Base-by-base conservation (phyloP, 2,329 filamentous ascomycete species). In the Phyllosticta paracitricarpa region DNA sequence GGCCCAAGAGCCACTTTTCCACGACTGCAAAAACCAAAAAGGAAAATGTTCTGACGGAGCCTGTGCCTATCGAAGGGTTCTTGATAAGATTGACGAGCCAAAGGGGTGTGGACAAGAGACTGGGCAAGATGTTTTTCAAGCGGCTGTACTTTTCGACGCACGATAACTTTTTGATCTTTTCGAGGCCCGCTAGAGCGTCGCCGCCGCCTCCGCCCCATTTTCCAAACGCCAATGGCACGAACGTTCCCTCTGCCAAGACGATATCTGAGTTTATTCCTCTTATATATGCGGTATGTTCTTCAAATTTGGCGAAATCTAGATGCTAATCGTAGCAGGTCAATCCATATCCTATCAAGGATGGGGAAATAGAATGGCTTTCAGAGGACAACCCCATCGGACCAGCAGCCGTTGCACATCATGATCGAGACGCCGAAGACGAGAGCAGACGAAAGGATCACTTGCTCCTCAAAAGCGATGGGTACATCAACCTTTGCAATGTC, bases 1-100 rank as follows among this genome's bases (percentile, higher is more conserved):
- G 85, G 3, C 84, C 84, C 0, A 86, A 87, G 68, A 75, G 81
- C 59, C 85, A 88, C 68, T 88, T 87, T 66, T 80, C 84, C 2
- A 83, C 82, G 1, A 76, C 70, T 17, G 75, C 77, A 4, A 74
- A 72, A 61, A 56, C 51, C 22, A 72, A 25, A 69, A 71, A 22
- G 40, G 51, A 61, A 24, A 51, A 57, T 3, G 73, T 73, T 0
- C 61, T 84, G 59, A 77, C 79, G 17, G 85, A 88, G 64, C 85
- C 85, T 4, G 68, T 80, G 1, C 85, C 85, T 10, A 75, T 87
- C 0, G 85, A 88, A 74, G 85, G 85, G 0, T 88, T 88, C 65
- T 73, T 88, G 24, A 79, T 88, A 56, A 79, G 85, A 51, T 73
- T 88, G 54, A 88, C 85, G 4, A 84, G 84, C 7, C 84, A 87